These are phyloP conservation scores for Xenoacremonium recifei DNA, from an alignment of 2,329 filamentous ascomycete genomes.

Conservation along the genomic window DNA sequence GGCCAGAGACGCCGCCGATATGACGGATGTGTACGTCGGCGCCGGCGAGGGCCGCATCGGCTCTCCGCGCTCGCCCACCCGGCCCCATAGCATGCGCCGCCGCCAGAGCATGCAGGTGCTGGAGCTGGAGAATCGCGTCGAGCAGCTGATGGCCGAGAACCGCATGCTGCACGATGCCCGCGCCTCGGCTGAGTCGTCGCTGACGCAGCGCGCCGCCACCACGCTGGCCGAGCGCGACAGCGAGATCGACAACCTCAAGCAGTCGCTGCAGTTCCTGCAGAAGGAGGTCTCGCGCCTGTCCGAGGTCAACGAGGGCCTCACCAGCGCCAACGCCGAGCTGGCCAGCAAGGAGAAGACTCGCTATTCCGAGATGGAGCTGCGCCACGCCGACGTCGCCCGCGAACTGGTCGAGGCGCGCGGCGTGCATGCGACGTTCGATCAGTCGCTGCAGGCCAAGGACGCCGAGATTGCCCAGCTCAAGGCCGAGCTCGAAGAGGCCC, in stretches of 20 bases:
- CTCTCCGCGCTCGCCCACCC: conserved; percentile 87
- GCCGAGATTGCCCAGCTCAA: conserved; percentile 77
- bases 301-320: conserved; percentile 78
- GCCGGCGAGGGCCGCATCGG: conserved; percentile 84
- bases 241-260: conserved; percentile 80
- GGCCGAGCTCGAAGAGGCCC: conserved; percentile 72
- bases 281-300: conserved; percentile 78
- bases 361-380: conserved; percentile 63
- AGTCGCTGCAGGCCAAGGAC: conserved; percentile 76
- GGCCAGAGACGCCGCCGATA: too few relatives aligned
- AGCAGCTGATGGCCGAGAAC: conserved; percentile 85
- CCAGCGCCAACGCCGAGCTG: conserved; percentile 74
- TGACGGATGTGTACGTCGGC: conserved; percentile 94
- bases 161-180: conserved; percentile 73
- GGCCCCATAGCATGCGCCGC: conserved; percentile 93
- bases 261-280: conserved; percentile 75
- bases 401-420: conserved; percentile 69
- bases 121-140: conserved; percentile 82
- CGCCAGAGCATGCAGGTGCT: conserved; percentile 97
- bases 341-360: conserved; percentile 73
- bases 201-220: conserved; percentile 65
- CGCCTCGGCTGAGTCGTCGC: conserved; percentile 63
- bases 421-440: conserved; percentile 61
- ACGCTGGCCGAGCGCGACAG: conserved; percentile 78
- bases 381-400: conserved; percentile 63